These are phyloP conservation scores for Stachybotrys chlorohalonatus DNA, from an alignment of 2,329 filamentous ascomycete genomes.

Conservation along the genomic window DNA sequence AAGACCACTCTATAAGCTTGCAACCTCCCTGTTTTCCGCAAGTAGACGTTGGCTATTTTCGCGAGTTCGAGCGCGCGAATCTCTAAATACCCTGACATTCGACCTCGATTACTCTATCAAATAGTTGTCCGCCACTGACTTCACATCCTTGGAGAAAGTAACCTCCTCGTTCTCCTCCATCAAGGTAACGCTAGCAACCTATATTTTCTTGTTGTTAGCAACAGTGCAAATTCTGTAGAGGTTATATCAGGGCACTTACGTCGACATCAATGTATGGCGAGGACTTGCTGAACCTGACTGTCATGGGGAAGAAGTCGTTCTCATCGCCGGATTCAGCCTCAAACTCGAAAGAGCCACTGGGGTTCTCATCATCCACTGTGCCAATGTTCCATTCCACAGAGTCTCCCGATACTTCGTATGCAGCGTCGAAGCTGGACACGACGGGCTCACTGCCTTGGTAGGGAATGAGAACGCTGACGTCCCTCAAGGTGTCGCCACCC, in stretches of 20 bases:
- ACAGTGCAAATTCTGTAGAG: background rate
- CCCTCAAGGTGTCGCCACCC: conserved; percentile 66
- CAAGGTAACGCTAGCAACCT: conserved; percentile 60
- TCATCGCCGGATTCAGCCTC: conserved; percentile 83
- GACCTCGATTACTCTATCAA: conserved; percentile 55
- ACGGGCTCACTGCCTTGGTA: conserved; percentile 77
- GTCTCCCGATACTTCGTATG: conserved; percentile 89
- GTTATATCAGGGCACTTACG: conserved; percentile 48
- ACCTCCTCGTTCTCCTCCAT: conserved; percentile 71
- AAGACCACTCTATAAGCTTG: too few relatives aligned
- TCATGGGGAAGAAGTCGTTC: conserved; percentile 97
- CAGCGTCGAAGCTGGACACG: conserved; percentile 87
- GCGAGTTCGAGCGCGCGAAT: too few relatives aligned
- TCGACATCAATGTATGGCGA: conserved; percentile 87
- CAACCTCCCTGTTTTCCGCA: too few relatives aligned
- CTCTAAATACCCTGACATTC: background rate
- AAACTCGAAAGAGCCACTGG: conserved; percentile 87
- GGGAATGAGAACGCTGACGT: conserved; percentile 82
- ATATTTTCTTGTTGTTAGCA: conserved; percentile 13
- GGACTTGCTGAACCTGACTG: conserved; percentile 76
- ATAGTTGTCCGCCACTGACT: conserved; percentile 67
- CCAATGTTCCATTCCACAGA: conserved; percentile 92
- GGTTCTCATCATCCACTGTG: conserved; percentile 70
- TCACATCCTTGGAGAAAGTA: conserved; percentile 74
- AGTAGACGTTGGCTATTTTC: too few relatives aligned